Evolutionary conservation across 495 filamentous ascomycete species (phyloP).

Genomic region (Penicillium silybi): DNA sequence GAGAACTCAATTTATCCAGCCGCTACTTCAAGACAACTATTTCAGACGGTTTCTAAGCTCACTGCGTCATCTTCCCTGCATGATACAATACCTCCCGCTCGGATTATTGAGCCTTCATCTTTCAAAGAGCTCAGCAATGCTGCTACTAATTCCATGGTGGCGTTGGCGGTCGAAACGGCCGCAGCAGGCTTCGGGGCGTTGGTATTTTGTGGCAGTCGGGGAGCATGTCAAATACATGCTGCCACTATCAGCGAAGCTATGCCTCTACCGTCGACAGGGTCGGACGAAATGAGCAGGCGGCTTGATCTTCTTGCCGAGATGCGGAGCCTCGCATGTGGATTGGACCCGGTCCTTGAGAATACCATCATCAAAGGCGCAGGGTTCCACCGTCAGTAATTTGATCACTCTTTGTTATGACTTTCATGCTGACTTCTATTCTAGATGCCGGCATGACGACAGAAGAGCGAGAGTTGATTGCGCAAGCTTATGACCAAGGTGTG

Average conservation of each 20-base stretch:
- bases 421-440: constrained; percentile 14
- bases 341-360: constrained; percentile 63
- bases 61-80: constrained; percentile 22
- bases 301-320: constrained; percentile 66
- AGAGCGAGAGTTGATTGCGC: constrained; percentile 71
- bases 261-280: constrained; percentile 38
- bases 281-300: constrained; percentile 52
- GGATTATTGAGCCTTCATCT: constrained; percentile 50
- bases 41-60: constrained; percentile 57
- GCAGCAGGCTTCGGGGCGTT: constrained; percentile 66
- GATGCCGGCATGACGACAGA: constrained; percentile 76
- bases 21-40: constrained; percentile 56
- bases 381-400: constrained; percentile 60
- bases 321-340: constrained; percentile 59
- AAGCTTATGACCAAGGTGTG: constrained; percentile 66
- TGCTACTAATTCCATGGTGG: constrained; percentile 64
- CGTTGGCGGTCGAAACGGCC: constrained; percentile 64
- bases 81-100: constrained; percentile 41
- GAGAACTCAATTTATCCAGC: constrained; percentile 67
- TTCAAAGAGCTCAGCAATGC: constrained; percentile 61
- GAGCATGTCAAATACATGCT: constrained; percentile 61
- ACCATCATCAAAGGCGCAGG: constrained; percentile 65
- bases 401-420: neutral
- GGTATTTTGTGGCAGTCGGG: constrained; percentile 72
- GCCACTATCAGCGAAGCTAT: constrained; percentile 59